phyloP scores from a whole-genome alignment of 345 rosid species.

The Salix brachista region DNA sequence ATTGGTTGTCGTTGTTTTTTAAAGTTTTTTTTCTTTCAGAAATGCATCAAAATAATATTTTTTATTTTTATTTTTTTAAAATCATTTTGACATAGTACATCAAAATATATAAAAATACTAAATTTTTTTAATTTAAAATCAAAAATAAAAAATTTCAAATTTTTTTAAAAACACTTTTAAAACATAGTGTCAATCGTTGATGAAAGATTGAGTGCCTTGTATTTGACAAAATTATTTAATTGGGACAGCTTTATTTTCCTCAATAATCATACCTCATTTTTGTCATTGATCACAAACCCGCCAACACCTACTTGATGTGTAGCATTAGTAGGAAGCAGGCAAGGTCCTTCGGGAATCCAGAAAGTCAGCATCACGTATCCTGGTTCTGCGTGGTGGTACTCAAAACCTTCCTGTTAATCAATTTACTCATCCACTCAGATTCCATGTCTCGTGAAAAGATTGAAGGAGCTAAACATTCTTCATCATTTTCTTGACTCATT shows the following conservation, averaged over 20 bases:
- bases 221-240: background rate
- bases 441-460: background rate
- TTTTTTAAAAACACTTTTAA: too few relatives aligned
- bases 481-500: background rate
- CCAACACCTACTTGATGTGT: slow-evolving; percentile 97
- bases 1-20: too few relatives aligned
- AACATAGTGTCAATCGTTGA: too few relatives aligned
- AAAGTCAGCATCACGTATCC: slow-evolving; percentile 82
- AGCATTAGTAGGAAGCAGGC: slow-evolving; percentile 89
- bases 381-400: slow-evolving; percentile 88
- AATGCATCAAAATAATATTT: too few relatives aligned
- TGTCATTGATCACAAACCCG: slow-evolving; percentile 75
- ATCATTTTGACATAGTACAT: too few relatives aligned
- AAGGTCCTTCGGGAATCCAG: slow-evolving; percentile 87
- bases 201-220: background rate
- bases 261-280: slow-evolving; percentile 55
- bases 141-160: too few relatives aligned
- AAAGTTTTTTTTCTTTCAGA: too few relatives aligned
- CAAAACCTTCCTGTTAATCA: slow-evolving; percentile 67
- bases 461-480: background rate
- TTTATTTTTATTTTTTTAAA: too few relatives aligned
- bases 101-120: too few relatives aligned
- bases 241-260: background rate
- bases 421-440: background rate
- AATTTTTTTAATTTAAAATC: too few relatives aligned